Conservation (phyloP, 305 asterid species). For the Coffea humblotiana region DNA sequence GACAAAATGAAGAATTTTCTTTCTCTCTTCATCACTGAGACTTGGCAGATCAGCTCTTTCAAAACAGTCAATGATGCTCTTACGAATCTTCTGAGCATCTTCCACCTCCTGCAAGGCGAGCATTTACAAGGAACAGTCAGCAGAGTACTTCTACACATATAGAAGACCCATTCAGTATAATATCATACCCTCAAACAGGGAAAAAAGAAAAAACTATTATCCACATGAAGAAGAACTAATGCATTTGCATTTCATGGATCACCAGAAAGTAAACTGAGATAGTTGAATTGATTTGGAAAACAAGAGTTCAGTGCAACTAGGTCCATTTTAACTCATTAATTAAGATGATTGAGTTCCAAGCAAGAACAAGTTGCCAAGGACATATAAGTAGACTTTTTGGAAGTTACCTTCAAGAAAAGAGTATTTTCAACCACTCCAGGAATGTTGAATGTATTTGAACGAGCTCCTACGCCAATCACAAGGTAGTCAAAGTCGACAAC, state of each 20-base stretch:
- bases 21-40: conserved; percentile 82
- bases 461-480: conserved; percentile 81
- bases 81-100: conserved; percentile 95
- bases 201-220: background rate
- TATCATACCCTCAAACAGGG: background rate
- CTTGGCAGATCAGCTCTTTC: conserved; percentile 83
- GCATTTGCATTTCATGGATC: background rate
- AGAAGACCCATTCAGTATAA: background rate
- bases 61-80: conserved; percentile 78
- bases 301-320: background rate
- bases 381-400: background rate
- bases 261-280: background rate
- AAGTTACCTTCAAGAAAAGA: conserved; percentile 51
- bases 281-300: background rate
- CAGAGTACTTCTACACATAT: background rate
- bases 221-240: background rate
- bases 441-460: conserved; percentile 84
- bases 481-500: conserved; percentile 91
- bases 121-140: background rate
- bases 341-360: background rate
- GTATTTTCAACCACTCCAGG: conserved; percentile 96
- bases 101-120: conserved; percentile 75
- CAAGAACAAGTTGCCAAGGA: background rate
- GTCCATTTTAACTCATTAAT: conserved; percentile 4
- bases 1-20: conserved; percentile 85